Base-by-base conservation (phyloP, 306 rosid species). In the Coriaria nepalensis region DNA sequence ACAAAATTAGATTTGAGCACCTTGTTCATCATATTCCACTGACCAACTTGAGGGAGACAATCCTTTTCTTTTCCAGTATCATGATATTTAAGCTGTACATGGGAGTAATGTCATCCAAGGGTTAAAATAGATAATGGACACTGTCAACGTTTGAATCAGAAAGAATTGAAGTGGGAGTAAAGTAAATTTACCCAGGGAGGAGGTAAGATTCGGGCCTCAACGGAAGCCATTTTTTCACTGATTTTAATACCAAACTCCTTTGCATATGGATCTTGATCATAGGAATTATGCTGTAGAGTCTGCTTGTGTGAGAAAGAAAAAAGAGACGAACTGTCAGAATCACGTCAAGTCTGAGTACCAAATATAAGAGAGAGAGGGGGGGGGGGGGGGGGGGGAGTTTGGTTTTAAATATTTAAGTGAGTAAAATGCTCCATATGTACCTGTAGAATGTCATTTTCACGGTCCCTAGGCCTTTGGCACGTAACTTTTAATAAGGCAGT, bases 1-100 rank as follows among this genome's bases (percentile, higher is more conserved):
- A 9, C 7, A 51, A 48, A 32, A 57, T 2, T 2, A 42, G 11
- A 12, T 48, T 50, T 38, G 36, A 39, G 32, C 72, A 88, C 97
- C 95, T 88, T 88, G 84, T 88, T 88, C 93, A 81, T 78, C 97
- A 88, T 88, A 66, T 88, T 88, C 97, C 97, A 88, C 70, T 88
- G 97, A 59, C 97, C 97, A 63, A 88, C 93, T 72, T 88, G 97
- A 37, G 97, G 97, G 60, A 88, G 74, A 64, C 97, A 88, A 67
- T 84, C 79, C 76, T 88, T 88, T 63, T 84, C 97, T 69, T 84
- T 88, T 10, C 97, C 97, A 47, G 81, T 79, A 35, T 88, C 97
- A 42, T 88, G 93, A 71, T 88, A 88, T 57, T 88, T 88, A 54
- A 88, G 78, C 97, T 88, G 95, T 74, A 35, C 33, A 33, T 47